Conservation (phyloP, 2,329 filamentous ascomycete species). For the Ambrosiella cleistominuta region DNA sequence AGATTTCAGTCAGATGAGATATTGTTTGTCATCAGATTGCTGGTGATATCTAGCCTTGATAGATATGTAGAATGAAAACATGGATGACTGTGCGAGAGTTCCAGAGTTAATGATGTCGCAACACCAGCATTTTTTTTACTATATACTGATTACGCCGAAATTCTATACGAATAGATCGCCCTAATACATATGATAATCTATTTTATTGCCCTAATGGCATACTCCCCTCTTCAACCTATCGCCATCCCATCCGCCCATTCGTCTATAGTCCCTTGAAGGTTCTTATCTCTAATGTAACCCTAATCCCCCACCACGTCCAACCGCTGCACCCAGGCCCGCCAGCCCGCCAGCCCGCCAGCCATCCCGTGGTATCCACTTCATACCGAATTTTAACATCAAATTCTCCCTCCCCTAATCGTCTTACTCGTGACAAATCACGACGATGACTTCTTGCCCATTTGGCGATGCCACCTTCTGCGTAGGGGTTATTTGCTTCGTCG, state of each 20-base stretch:
- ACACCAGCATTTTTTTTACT: no score
- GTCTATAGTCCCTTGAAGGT: not conserved
- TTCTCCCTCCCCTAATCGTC: no score
- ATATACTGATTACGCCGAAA: no score
- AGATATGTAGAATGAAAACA: no score
- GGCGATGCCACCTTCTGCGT: not conserved
- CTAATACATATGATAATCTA: not conserved
- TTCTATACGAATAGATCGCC: no score
- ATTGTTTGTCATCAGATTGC: no score
- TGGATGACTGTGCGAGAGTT: no score
- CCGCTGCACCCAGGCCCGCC: not conserved
- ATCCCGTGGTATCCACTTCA: not conserved
- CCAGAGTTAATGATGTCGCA: no score
- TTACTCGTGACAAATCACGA: no score
- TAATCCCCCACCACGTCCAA: not conserved
- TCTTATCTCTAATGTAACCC: conserved; percentile 2
- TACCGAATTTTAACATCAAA: not conserved
- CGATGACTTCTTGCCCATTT: not conserved
- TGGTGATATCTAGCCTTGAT: no score
- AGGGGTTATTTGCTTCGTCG: not conserved
- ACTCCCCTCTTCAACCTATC: not conserved
- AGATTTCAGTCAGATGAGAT: no score
- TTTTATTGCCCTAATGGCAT: not conserved
- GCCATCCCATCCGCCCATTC: not conserved
- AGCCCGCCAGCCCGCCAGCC: not conserved